These are phyloP conservation scores for Brassica hybrid DNA, from an alignment of 441 rosid genomes.

Conservation along the genomic window DNA sequence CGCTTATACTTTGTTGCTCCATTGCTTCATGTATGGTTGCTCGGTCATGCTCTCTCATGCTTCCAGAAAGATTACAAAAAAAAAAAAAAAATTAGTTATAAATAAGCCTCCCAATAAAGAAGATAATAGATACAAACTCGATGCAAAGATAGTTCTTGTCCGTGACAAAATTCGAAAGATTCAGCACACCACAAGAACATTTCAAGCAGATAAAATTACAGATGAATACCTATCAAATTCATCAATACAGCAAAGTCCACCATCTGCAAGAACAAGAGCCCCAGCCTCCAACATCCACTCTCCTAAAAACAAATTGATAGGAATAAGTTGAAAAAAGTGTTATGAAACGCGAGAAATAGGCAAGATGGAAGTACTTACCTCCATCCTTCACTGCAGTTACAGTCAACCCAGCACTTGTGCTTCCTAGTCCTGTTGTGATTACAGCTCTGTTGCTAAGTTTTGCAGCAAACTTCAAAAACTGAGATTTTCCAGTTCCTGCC, in stretches of 20 bases:
- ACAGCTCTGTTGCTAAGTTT: slow-evolving; percentile 94
- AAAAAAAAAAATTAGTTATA: slow-evolving; percentile 1
- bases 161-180: slow-evolving; percentile 5
- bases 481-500: slow-evolving; percentile 98
- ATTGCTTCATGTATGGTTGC: slow-evolving; percentile 99
- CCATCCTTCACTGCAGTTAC: slow-evolving; percentile 99
- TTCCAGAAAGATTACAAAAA: slow-evolving; percentile 39
- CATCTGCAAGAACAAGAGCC: slow-evolving; percentile 98
- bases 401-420: slow-evolving; percentile 99
- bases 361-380: slow-evolving; percentile 69
- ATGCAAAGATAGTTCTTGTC: neutral
- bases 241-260: slow-evolving; percentile 98
- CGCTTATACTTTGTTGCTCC: slow-evolving; percentile 99
- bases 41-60: slow-evolving; percentile 98
- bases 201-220: neutral
- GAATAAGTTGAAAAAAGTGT: neutral
- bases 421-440: slow-evolving; percentile 96
- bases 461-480: slow-evolving; percentile 96
- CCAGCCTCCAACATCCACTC: slow-evolving; percentile 99
- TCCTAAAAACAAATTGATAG: slow-evolving; percentile 52
- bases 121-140: slow-evolving; percentile 4
- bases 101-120: slow-evolving; percentile 7
- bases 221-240: slow-evolving; percentile 80
- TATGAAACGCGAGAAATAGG: neutral
- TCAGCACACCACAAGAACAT: slow-evolving; percentile 3